These are phyloP conservation scores for Colletotrichum plurivorum DNA, from an alignment of 2,329 filamentous ascomycete genomes.

Conservation along the genomic window DNA sequence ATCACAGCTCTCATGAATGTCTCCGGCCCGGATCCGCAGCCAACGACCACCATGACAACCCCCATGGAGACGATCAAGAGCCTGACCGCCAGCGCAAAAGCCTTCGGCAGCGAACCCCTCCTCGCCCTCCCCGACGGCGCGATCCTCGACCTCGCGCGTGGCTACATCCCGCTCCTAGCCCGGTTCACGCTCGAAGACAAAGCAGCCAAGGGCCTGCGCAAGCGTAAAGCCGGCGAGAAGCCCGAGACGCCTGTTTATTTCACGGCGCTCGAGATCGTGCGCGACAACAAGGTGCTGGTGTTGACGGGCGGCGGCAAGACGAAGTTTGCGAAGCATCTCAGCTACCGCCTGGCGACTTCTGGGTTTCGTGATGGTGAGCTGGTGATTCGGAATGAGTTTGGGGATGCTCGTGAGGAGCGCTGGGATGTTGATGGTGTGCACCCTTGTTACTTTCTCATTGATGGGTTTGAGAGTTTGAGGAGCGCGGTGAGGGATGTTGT, in stretches of 20 bases:
- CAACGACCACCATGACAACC: neutral
- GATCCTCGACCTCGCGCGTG: neutral
- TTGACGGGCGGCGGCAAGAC: constrained; percentile 22
- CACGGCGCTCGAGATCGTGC: constrained; percentile 7
- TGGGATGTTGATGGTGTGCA: neutral
- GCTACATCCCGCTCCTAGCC: constrained; percentile 13
- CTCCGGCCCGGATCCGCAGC: too few species aligned
- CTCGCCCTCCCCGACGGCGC: neutral
- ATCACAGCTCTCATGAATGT: too few species aligned
- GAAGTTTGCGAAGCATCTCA: constrained; percentile 19
- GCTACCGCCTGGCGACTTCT: neutral
- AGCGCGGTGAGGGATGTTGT: neutral
- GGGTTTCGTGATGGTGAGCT: neutral
- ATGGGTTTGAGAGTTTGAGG: neutral
- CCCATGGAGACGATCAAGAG: neutral
- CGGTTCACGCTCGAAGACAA: constrained; percentile 27
- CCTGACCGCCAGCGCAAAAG: neutral
- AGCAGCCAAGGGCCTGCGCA: constrained; percentile 21
- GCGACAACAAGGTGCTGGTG: constrained; percentile 2
- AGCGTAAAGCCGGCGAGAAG: neutral
- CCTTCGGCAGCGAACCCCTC: constrained; percentile 9
- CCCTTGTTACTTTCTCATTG: neutral
- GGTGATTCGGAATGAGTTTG: constrained; percentile 8
- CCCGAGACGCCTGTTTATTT: constrained; percentile 15
- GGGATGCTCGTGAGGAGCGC: neutral